A percentile compares a stretch with the other conserved stretches of the same genome.
phyloP scores from a whole-genome alignment of 331 rosid genomes.

The Malus hybrid region DNA sequence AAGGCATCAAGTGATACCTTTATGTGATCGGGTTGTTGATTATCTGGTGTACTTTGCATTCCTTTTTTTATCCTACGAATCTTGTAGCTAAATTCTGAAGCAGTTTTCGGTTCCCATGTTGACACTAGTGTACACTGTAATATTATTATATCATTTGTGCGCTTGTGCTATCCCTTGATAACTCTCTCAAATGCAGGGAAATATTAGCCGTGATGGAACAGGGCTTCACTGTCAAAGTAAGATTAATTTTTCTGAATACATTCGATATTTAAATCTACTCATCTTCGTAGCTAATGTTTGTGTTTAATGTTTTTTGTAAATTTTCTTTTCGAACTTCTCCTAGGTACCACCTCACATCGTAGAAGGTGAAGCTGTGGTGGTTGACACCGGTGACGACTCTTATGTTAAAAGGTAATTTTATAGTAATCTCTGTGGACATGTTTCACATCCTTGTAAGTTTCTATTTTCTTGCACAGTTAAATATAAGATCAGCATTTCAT shows the following conservation, averaged over 20 bases:
- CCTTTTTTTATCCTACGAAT: not conserved
- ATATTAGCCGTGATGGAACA: conserved; percentile 64
- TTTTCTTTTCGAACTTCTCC: not conserved
- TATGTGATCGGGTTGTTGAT: not conserved
- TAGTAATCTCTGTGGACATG: not conserved
- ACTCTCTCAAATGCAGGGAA: conserved; percentile 42
- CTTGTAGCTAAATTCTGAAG: not conserved
- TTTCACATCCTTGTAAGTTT: not conserved
- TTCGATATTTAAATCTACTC: not conserved
- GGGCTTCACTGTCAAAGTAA: conserved; percentile 77
- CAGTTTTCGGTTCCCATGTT: not conserved
- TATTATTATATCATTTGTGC: not conserved
- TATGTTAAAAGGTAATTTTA: conserved; percentile 71
- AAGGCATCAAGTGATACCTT: not conserved
- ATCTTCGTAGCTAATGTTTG: not conserved
- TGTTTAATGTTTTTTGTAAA: not conserved
- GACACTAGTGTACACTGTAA: not conserved
- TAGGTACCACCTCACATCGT: conserved; percentile 79
- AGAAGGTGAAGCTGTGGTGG: conserved; percentile 67
- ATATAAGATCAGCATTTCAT: not conserved
- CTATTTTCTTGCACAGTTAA: not conserved
- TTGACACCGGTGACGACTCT: conserved; percentile 66
- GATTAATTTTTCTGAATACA: conserved; percentile 13
- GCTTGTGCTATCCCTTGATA: conserved; percentile 18
- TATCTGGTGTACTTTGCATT: not conserved